These are phyloP conservation scores for Fusarium newnesense DNA, from an alignment of 2,329 filamentous ascomycete genomes.

Conservation along the genomic window DNA sequence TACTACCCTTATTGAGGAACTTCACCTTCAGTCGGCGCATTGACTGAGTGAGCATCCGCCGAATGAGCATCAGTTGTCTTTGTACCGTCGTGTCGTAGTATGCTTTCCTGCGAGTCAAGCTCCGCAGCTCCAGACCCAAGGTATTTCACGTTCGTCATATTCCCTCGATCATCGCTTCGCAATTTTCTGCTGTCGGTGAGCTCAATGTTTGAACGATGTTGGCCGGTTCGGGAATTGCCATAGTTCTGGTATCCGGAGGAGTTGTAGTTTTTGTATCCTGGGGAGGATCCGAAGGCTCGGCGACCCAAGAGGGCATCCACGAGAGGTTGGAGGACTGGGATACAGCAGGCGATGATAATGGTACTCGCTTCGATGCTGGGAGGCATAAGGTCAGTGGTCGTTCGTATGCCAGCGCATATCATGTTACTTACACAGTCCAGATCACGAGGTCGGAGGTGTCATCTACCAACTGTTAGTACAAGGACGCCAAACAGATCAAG, in stretches of 20 bases:
- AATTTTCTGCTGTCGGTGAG: not conserved
- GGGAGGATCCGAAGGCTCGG: constrained; percentile 26
- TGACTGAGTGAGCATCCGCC: not conserved
- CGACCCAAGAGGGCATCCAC: constrained; percentile 41
- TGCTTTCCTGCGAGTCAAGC: constrained; percentile 24
- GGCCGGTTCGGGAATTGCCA: constrained; percentile 12
- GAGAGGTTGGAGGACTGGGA: constrained; percentile 49
- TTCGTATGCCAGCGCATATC: rapidly evolving
- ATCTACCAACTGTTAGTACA: not conserved
- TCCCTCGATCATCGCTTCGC: not conserved
- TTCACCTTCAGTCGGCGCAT: not conserved
- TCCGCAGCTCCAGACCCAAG: constrained; percentile 13
- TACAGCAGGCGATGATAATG: constrained; percentile 51
- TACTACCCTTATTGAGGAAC: not conserved
- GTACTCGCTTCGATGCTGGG: constrained; percentile 47
- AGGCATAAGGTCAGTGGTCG: not conserved
- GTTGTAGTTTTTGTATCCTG: constrained; percentile 27
- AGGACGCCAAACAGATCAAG: rapidly evolving
- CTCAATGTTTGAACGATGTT: constrained; percentile 18
- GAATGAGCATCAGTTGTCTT: not conserved
- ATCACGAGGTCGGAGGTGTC: constrained; percentile 56
- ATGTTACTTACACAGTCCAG: constrained; percentile 54
- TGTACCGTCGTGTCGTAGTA: not conserved
- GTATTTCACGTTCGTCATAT: constrained; percentile 6
- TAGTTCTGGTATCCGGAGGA: constrained; percentile 19